Evolutionary conservation across 768 basidiomycete species (phyloP).

Genomic region (Favolaschia claudopus): DNA sequence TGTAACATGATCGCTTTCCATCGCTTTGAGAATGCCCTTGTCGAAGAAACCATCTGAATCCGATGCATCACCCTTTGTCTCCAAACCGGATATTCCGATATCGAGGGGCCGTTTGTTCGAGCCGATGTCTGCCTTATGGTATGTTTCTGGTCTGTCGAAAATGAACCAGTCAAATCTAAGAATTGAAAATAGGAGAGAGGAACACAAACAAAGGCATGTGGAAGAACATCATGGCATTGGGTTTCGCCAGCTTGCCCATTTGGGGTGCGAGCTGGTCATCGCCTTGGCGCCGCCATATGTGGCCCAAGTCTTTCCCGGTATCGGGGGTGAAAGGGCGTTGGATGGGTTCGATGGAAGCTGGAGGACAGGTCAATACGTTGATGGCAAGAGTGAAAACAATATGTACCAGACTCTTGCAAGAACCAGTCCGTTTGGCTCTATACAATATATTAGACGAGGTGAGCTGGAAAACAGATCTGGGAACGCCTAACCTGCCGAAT

Average conservation of each 20-base stretch:
- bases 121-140: slow-evolving; percentile 71
- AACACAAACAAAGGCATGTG: slow-evolving; percentile 93
- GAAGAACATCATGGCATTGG: slow-evolving; percentile 97
- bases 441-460: neutral
- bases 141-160: slow-evolving; percentile 76
- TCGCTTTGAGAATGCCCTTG: slow-evolving; percentile 75
- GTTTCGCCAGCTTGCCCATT: slow-evolving; percentile 75
- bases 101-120: slow-evolving; percentile 71
- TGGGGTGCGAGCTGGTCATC: slow-evolving; percentile 64
- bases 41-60: slow-evolving; percentile 85
- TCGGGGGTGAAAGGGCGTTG: slow-evolving; percentile 87
- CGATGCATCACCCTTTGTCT: slow-evolving; percentile 68
- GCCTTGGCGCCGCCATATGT: slow-evolving; percentile 68
- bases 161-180: neutral
- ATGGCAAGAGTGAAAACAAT: neutral
- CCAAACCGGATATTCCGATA: slow-evolving; percentile 69
- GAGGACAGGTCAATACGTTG: neutral
- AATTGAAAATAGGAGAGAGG: neutral
- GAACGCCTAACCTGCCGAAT: slow-evolving; percentile 64
- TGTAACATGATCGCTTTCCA: slow-evolving; percentile 71
- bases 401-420: slow-evolving; percentile 73
- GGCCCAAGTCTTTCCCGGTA: slow-evolving; percentile 70
- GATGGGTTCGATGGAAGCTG: slow-evolving; percentile 72
- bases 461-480: neutral
- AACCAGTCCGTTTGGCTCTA: slow-evolving; percentile 92